A percentile compares a stretch with the other conserved stretches of the same genome.
These are phyloP conservation scores for Haplosporangium gracile DNA, from an alignment of 192 early-diverging fungal genomes.

Conservation along the genomic window DNA sequence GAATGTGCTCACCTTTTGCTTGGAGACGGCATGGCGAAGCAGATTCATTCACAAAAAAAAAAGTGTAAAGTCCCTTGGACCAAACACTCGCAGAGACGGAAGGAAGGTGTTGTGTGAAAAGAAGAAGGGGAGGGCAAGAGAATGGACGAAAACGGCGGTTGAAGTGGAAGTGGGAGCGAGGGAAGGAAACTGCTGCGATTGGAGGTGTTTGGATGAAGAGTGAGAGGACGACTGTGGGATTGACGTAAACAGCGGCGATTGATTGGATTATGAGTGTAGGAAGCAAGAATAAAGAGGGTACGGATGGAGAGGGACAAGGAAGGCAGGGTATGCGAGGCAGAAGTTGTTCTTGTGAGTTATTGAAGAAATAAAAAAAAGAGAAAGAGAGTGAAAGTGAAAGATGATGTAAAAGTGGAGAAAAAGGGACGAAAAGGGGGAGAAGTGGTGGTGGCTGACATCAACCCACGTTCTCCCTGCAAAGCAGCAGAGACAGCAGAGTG, in stretches of 20 bases:
- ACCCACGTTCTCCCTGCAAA: not conserved
- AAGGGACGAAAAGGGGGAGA: not conserved
- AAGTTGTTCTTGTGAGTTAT: too few relatives aligned
- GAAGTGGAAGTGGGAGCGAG: too few relatives aligned
- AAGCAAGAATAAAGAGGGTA: not conserved
- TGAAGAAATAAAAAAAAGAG: not conserved
- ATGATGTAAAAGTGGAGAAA: not conserved
- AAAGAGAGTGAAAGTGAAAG: not conserved
- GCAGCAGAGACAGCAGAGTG: not conserved
- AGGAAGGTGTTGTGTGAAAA: not conserved
- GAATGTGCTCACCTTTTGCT: conserved; percentile 39
- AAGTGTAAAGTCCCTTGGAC: not conserved
- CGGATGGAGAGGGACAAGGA: too few relatives aligned
- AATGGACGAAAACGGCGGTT: not conserved
- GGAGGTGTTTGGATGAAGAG: not conserved
- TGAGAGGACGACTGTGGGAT: too few relatives aligned
- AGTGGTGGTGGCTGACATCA: not conserved
- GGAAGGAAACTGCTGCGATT: not conserved
- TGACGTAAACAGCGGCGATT: too few relatives aligned
- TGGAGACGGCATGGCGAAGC: conserved; percentile 51
- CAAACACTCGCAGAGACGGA: not conserved
- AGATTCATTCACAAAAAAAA: conserved; percentile 31
- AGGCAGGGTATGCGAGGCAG: too few relatives aligned
- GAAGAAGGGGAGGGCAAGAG: not conserved
- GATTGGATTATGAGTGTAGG: not conserved